These are phyloP conservation scores for Arthroderma sp. DNA, from an alignment of 2,329 filamentous ascomycete species.

Conservation along the genomic window DNA sequence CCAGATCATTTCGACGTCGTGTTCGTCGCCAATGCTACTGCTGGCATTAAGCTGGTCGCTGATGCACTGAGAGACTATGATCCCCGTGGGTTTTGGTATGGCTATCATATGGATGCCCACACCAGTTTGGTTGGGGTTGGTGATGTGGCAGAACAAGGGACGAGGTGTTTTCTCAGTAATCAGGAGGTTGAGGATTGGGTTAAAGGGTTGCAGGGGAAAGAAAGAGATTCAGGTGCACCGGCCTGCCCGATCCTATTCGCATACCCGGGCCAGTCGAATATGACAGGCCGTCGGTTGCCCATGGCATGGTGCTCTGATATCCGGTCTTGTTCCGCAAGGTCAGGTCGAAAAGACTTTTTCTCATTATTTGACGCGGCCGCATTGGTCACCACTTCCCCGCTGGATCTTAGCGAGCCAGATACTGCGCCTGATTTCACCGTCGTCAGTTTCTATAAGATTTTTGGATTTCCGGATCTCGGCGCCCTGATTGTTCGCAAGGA, in stretches of 20 bases:
- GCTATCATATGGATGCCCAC: conserved; percentile 72
- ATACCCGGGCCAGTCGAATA: conserved; percentile 84
- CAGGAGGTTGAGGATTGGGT: conserved; percentile 54
- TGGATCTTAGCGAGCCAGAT: conserved; percentile 52
- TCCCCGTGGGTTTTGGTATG: conserved; percentile 59
- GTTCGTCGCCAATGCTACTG: conserved; percentile 86
- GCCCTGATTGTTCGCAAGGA: conserved; percentile 68
- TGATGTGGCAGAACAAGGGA: conserved; percentile 51
- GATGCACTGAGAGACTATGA: conserved; percentile 60
- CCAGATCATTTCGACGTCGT: conserved; percentile 73
- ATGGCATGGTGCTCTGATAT: conserved; percentile 50
- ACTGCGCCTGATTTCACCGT: conserved; percentile 70
- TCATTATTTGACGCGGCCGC: conserved; percentile 77
- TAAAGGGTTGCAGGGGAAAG: conserved; percentile 17
- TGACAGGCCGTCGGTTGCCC: conserved; percentile 69
- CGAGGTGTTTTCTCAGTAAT: conserved; percentile 51
- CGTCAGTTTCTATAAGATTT: conserved; percentile 93
- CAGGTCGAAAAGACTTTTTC: conserved; percentile 34
- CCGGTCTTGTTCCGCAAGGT: neutral
- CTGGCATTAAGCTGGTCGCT: conserved; percentile 72
- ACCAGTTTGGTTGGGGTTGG: conserved; percentile 76
- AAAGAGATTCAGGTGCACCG: conserved; percentile 9
- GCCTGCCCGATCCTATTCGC: conserved; percentile 47
- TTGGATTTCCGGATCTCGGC: conserved; percentile 86
- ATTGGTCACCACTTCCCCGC: conserved; percentile 58